Percentiles rank a stretch among this genome's conserved stretches.
These are phyloP conservation scores for Colletotrichum zoysiae DNA, from an alignment of 2,329 filamentous ascomycete genomes.

Conservation along the genomic window DNA sequence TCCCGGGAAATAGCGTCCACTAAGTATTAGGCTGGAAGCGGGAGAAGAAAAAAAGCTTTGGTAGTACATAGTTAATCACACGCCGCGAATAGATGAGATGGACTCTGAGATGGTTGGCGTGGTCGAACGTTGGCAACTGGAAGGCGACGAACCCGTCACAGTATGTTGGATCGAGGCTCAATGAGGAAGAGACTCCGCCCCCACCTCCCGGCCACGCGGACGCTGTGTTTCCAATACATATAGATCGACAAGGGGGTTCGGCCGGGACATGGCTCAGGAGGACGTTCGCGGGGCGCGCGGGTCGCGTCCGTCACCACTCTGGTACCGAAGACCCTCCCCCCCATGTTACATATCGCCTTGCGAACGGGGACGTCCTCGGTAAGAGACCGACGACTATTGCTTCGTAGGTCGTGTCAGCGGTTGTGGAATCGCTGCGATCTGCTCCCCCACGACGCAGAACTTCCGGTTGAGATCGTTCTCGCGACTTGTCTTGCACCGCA, in stretches of 20 bases:
- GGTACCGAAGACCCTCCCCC: too few relatives aligned
- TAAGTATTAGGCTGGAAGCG: neutral
- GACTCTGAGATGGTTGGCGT: slow-evolving; percentile 6
- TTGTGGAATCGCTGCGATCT: neutral
- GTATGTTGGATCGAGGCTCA: neutral
- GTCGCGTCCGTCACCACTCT: neutral
- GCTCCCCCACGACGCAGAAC: too few relatives aligned
- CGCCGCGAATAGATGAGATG: neutral
- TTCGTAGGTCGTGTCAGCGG: neutral
- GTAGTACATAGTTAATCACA: neutral
- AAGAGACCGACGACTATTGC: neutral
- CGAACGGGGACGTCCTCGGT: neutral
- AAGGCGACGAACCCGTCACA: neutral
- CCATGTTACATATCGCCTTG: neutral
- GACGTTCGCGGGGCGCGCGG: neutral
- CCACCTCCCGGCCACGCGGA: neutral
- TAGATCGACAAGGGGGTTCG: too few relatives aligned
- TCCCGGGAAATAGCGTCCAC: neutral
- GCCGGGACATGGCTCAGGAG: too few relatives aligned
- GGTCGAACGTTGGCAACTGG: neutral
- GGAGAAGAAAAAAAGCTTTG: neutral
- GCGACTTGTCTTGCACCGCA: neutral
- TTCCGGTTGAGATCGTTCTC: neutral
- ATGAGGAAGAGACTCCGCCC: neutral
- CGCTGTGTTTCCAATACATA: neutral